Conservation (phyloP, 2,329 filamentous ascomycete species). For the Sclerotinia borealis region DNA sequence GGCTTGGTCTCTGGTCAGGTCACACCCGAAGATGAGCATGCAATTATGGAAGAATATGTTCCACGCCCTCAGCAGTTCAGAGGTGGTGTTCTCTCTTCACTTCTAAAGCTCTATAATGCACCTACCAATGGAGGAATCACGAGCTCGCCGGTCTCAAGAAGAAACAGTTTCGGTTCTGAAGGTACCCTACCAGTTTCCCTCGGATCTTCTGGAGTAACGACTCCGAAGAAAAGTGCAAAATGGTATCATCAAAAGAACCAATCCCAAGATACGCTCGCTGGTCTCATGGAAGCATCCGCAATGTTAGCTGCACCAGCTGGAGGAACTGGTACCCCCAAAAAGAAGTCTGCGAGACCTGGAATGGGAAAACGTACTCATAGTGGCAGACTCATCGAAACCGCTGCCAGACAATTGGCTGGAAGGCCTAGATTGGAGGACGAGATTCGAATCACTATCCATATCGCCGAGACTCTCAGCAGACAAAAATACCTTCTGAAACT, state of each 20-base stretch:
- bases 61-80: conserved; percentile 62
- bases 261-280: conserved; percentile 43
- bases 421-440: conserved; percentile 32
- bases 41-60: conserved; percentile 54
- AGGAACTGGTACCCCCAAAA: conserved; percentile 36
- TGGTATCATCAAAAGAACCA: conserved; percentile 37
- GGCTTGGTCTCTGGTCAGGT: conserved; percentile 39
- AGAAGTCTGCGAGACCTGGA: conserved; percentile 20
- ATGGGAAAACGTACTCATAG: conserved; percentile 27
- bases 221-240: conserved; percentile 28
- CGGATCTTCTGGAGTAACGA: conserved; percentile 38
- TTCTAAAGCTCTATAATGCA: conserved; percentile 64
- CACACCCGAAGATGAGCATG: conserved; percentile 38
- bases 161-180: conserved; percentile 30
- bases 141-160: conserved; percentile 20
- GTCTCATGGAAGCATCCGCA: conserved; percentile 49
- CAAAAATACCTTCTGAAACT: conserved; percentile 81
- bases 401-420: conserved; percentile 20
- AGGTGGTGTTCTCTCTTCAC: conserved; percentile 64
- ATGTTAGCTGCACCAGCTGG: conserved; percentile 44
- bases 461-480: conserved; percentile 65
- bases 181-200: conserved; percentile 34
- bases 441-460: conserved; percentile 49
- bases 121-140: conserved; percentile 31
- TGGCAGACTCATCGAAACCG: conserved; percentile 22